phyloP scores from a whole-genome alignment of 371 early-diverging fungal genomes.

The Lichtheimia corymbifera region DNA sequence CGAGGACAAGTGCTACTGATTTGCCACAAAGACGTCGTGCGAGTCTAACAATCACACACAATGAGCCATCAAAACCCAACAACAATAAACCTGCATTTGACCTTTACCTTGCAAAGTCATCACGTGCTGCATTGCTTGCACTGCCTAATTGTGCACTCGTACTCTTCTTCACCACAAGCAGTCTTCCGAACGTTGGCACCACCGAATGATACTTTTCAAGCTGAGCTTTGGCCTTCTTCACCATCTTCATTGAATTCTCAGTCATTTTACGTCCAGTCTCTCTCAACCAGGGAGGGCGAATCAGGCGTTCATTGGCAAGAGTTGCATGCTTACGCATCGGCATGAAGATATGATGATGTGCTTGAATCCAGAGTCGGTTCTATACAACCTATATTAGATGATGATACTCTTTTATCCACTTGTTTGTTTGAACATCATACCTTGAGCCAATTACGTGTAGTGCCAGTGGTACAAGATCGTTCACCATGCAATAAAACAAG shows the following conservation, averaged over 20 bases:
- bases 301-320: slow-evolving; percentile 23
- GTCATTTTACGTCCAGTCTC: slow-evolving; percentile 61
- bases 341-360: slow-evolving; percentile 97
- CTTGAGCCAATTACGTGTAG: slow-evolving; percentile 91
- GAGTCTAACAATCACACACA: slow-evolving; percentile 52
- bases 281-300: slow-evolving; percentile 55
- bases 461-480: slow-evolving; percentile 76
- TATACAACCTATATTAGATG: slow-evolving; percentile 9
- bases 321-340: slow-evolving; percentile 53
- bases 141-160: slow-evolving; percentile 20
- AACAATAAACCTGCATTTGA: not conserved
- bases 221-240: slow-evolving; percentile 69
- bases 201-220: slow-evolving; percentile 69
- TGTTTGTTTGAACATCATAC: slow-evolving; percentile 18
- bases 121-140: slow-evolving; percentile 31
- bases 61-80: no score
- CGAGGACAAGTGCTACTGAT: slow-evolving; percentile 97
- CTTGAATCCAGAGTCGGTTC: slow-evolving; percentile 92
- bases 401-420: not conserved
- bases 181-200: slow-evolving; percentile 36
- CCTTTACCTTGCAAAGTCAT: slow-evolving; percentile 70
- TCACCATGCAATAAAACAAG: slow-evolving; percentile 87
- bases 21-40: slow-evolving; percentile 92
- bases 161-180: slow-evolving; percentile 37
- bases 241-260: slow-evolving; percentile 46